Conservation (phyloP, 192 early-diverging fungal species). For the Linnemannia elongata region DNA sequence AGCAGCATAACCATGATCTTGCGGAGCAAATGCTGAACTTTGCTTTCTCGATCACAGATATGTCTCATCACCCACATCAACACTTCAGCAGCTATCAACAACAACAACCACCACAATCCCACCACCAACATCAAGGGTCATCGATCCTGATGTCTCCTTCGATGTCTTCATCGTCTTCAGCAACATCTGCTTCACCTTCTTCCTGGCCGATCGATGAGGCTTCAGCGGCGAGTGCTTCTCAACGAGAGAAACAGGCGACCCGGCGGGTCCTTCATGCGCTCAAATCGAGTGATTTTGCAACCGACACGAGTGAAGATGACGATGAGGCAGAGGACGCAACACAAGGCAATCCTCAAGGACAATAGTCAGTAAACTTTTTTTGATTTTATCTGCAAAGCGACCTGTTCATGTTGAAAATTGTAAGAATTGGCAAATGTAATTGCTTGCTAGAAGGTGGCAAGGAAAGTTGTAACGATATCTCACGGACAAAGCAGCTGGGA, state of each 20-base stretch:
- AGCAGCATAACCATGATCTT: conserved; percentile 43
- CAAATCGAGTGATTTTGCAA: conserved; percentile 22
- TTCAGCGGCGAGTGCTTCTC: conserved; percentile 1
- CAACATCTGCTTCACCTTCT: neutral
- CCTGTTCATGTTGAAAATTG: too few relatives aligned
- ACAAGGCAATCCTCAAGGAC: neutral
- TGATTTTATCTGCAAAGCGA: too few relatives aligned
- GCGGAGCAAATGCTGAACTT: conserved; percentile 49
- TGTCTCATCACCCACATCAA: conserved; percentile 6
- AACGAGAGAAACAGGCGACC: conserved; percentile 36
- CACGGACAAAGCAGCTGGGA: too few relatives aligned
- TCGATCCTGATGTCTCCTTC: neutral
- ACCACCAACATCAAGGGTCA: neutral
- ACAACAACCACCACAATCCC: neutral
- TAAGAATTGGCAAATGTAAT: too few relatives aligned
- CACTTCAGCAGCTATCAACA: neutral
- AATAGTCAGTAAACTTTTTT: neutral
- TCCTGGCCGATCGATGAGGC: neutral
- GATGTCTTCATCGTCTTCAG: conserved; percentile 5
- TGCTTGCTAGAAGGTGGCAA: neutral
- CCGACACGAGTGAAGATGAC: conserved; percentile 5
- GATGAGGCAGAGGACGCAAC: neutral
- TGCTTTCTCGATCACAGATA: conserved; percentile 40
- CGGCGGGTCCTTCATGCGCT: conserved; percentile 30
- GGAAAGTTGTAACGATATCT: neutral